phyloP scores from a whole-genome alignment of 495 filamentous ascomycete species.

The Penicillium coffeae region DNA sequence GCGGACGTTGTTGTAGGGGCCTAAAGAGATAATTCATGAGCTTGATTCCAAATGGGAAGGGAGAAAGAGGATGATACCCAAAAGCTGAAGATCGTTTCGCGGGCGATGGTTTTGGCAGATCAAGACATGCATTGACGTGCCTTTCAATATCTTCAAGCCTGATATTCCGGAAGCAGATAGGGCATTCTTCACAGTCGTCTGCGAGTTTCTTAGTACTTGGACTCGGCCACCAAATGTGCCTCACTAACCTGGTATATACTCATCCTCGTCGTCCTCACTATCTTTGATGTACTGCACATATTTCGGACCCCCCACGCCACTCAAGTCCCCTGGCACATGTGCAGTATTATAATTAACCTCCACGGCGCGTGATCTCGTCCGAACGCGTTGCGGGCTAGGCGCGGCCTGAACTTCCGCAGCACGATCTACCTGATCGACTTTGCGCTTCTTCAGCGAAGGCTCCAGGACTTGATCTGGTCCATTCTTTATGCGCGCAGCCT shows the following conservation, averaged over 20 bases:
- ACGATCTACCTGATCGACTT: constrained; percentile 30
- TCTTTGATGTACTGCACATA: constrained; percentile 33
- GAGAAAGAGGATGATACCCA: too few relatives aligned
- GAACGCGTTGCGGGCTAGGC: constrained; percentile 26
- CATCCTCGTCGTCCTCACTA: constrained; percentile 38
- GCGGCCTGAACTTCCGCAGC: constrained; percentile 8
- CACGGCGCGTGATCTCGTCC: constrained; percentile 33
- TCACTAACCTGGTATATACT: constrained; percentile 23
- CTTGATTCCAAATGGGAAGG: too few relatives aligned
- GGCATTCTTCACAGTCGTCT: constrained; percentile 77
- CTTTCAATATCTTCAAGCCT: constrained; percentile 66
- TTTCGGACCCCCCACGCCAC: neutral
- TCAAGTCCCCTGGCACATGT: neutral
- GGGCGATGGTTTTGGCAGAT: constrained; percentile 8
- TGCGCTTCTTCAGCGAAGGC: constrained; percentile 43
- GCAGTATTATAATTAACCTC: neutral
- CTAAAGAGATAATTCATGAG: too few relatives aligned
- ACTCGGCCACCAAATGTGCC: constrained; percentile 23
- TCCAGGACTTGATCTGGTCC: constrained; percentile 13
- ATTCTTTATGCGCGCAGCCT: constrained; percentile 14
- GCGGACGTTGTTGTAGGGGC: constrained; percentile 19
- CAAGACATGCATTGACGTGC: constrained; percentile 67
- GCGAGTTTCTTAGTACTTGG: too few relatives aligned
- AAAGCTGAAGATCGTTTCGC: constrained; percentile 19
- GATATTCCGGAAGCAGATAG: constrained; percentile 74